These are phyloP conservation scores for Kwoniella bestiolae DNA, from an alignment of 768 basidiomycete species.

Conservation along the genomic window DNA sequence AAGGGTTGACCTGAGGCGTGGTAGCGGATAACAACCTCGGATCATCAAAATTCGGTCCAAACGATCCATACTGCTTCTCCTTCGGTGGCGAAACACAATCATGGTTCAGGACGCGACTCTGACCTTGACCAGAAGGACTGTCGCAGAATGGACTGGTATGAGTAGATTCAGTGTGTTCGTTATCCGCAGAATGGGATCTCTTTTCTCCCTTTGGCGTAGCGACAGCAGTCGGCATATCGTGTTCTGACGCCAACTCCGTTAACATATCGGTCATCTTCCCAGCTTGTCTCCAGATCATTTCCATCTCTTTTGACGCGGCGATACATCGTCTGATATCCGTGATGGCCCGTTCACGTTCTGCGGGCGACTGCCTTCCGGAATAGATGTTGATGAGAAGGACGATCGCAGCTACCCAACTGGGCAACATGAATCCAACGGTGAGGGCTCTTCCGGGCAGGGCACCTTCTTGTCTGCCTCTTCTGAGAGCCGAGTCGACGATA, in stretches of 20 bases:
- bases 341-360: slow-evolving; percentile 63
- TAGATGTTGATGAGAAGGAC: slow-evolving; percentile 68
- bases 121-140: not conserved
- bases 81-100: not conserved
- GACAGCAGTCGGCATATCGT: slow-evolving; percentile 15
- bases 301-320: slow-evolving; percentile 62
- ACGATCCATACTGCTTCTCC: not conserved
- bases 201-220: slow-evolving; percentile 16
- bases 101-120: not conserved
- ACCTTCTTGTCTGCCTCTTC: slow-evolving; percentile 61
- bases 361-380: slow-evolving; percentile 65
- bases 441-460: slow-evolving; percentile 47
- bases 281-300: slow-evolving; percentile 54
- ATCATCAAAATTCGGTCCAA: slow-evolving; percentile 8
- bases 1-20: not conserved
- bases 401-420: slow-evolving; percentile 63
- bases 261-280: slow-evolving; percentile 52
- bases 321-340: slow-evolving; percentile 68
- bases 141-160: not conserved
- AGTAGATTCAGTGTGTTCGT: too few species aligned
- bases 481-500: slow-evolving; percentile 67
- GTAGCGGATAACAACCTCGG: slow-evolving; percentile 6
- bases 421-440: slow-evolving; percentile 54
- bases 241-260: slow-evolving; percentile 35
- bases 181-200: slow-evolving; percentile 6